These are phyloP conservation scores for Hypoxylon rickii DNA, from an alignment of 495 filamentous ascomycete genomes.

Conservation along the genomic window DNA sequence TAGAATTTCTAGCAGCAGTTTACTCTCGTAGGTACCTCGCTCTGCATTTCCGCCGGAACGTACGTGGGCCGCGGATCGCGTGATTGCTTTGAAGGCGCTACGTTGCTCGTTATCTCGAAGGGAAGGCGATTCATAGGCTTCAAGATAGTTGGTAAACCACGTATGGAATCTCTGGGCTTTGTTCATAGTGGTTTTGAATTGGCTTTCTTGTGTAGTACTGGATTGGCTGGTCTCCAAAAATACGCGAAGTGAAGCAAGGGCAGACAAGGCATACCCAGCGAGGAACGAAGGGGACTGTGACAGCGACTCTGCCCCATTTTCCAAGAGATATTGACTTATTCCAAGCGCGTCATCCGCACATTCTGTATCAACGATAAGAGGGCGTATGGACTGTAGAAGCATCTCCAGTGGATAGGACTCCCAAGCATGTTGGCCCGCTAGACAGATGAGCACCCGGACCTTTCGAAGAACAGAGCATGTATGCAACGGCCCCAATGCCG, in stretches of 20 bases:
- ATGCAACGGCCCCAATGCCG: constrained; percentile 85
- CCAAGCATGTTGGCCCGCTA: constrained; percentile 72
- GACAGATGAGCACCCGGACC: constrained; percentile 75
- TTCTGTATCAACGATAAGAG: constrained; percentile 77
- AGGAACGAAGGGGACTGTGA: constrained; percentile 70
- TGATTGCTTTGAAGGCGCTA: constrained; percentile 65
- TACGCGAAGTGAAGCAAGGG: constrained; percentile 72
- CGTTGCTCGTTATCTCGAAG: constrained; percentile 52
- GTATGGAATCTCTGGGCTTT: constrained; percentile 68
- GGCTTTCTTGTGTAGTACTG: constrained; percentile 74
- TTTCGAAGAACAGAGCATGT: constrained; percentile 86
- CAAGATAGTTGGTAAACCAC: constrained; percentile 71
- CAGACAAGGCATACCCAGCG: constrained; percentile 74
- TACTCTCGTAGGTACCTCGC: constrained; percentile 67
- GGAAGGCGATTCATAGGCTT: constrained; percentile 55
- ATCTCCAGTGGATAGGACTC: constrained; percentile 89
- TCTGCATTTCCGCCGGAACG: constrained; percentile 62
- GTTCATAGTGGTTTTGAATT: constrained; percentile 69
- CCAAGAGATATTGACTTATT: constrained; percentile 82
- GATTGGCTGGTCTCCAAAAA: constrained; percentile 70
- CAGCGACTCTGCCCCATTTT: constrained; percentile 68
- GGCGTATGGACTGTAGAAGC: constrained; percentile 78
- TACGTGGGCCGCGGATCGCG: constrained; percentile 63
- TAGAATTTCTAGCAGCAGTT: constrained; percentile 73
- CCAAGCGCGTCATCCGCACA: constrained; percentile 94